Percentiles rank a stretch among this genome's conserved stretches.
phyloP scores from a whole-genome alignment of 768 basidiomycete genomes.

The Suillus decipiens region DNA sequence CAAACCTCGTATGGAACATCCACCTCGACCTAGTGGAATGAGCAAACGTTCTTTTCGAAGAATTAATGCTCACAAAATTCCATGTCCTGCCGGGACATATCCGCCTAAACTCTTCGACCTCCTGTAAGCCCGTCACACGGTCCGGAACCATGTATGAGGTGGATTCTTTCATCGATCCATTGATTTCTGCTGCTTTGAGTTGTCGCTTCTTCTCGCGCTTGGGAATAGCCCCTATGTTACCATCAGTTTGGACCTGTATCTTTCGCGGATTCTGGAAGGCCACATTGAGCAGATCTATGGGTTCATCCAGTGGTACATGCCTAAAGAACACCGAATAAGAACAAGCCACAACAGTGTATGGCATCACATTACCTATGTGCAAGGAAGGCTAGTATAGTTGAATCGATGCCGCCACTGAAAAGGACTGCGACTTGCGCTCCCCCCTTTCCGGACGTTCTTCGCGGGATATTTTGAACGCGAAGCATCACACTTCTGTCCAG shows the following conservation, averaged over 20 bases:
- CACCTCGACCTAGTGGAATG: constrained; percentile 67
- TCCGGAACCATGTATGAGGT: constrained; percentile 83
- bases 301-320: constrained; percentile 71
- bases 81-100: constrained; percentile 81
- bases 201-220: constrained; percentile 45
- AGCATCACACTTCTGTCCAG: constrained; percentile 69
- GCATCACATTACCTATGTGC: constrained; percentile 60
- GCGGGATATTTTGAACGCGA: constrained; percentile 70
- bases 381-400: constrained; percentile 77
- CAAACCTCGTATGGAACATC: constrained; percentile 78
- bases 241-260: constrained; percentile 47
- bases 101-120: constrained; percentile 72
- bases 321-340: constrained; percentile 39
- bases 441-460: constrained; percentile 33
- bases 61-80: constrained; percentile 71
- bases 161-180: constrained; percentile 12
- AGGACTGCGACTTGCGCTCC: constrained; percentile 75
- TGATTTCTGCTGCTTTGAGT: constrained; percentile 10
- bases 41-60: background rate
- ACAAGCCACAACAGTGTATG: background rate
- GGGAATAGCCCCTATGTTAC: constrained; percentile 45
- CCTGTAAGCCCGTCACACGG: constrained; percentile 75
- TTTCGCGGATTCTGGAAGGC: constrained; percentile 96
- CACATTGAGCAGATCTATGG: constrained; percentile 91
- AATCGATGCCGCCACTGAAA: constrained; percentile 97